A percentile compares a stretch with the other conserved stretches of the same genome.
Evolutionary conservation across 495 filamentous ascomycete genomes (phyloP).

Genomic region (Penicillium bovifimosum): DNA sequence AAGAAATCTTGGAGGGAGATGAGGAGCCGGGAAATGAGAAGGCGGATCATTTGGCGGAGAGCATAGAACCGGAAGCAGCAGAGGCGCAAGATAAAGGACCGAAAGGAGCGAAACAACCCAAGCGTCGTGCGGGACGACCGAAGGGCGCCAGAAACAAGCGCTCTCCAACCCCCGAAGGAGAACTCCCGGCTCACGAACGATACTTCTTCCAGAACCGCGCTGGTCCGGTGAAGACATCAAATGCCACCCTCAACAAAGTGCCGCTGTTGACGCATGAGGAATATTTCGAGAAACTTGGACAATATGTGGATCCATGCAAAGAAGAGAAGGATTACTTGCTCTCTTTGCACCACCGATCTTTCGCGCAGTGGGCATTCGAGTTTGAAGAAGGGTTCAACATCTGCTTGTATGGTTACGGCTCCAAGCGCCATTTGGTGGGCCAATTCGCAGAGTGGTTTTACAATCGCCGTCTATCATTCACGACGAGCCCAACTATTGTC

Average conservation of each 20-base stretch:
- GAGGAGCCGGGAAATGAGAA: slow-evolving; percentile 28
- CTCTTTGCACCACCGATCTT: slow-evolving; percentile 71
- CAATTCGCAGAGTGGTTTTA: slow-evolving; percentile 73
- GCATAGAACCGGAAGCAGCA: slow-evolving; percentile 29
- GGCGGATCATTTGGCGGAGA: slow-evolving; percentile 38
- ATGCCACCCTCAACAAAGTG: slow-evolving; percentile 73
- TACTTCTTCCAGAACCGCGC: slow-evolving; percentile 92
- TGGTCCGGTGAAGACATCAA: slow-evolving; percentile 74
- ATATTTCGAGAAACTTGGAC: slow-evolving; percentile 68
- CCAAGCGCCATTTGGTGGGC: slow-evolving; percentile 71
- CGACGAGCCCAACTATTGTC: slow-evolving; percentile 56
- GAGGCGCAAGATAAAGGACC: slow-evolving; percentile 25
- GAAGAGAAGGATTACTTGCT: slow-evolving; percentile 66
- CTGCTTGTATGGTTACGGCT: slow-evolving; percentile 88
- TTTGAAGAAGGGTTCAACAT: slow-evolving; percentile 83
- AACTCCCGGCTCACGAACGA: slow-evolving; percentile 79
- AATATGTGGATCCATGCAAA: slow-evolving; percentile 65
- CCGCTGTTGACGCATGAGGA: slow-evolving; percentile 81
- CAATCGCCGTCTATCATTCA: slow-evolving; percentile 28
- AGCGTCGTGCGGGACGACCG: slow-evolving; percentile 53
- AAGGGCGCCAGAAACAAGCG: slow-evolving; percentile 59
- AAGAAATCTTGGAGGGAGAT: slow-evolving; percentile 58
- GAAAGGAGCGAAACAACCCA: slow-evolving; percentile 45
- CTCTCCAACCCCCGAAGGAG: slow-evolving; percentile 71
- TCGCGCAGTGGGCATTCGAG: slow-evolving; percentile 91